Base-by-base conservation (phyloP, 441 rosid genomes). In the Jatropha multifida region DNA sequence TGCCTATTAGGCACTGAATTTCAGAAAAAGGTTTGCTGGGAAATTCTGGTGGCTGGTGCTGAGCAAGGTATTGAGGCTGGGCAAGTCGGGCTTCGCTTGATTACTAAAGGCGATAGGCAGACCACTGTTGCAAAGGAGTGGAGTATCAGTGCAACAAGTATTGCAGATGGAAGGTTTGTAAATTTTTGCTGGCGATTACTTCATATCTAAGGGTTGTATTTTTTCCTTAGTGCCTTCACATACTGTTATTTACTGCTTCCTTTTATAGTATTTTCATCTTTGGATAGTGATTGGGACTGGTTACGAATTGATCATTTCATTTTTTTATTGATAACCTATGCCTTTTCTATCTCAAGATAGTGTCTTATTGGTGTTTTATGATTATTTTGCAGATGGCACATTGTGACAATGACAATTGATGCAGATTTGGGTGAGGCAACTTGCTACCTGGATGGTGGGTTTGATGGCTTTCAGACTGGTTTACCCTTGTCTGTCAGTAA, bases 21-120 rank as follows among this genome's bases (percentile, higher is more conserved):
- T 86, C 94, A 93, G 87, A 97, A 92, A 86, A 91, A 86, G 80
- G 89, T 84, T 68, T 97, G 99, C 88, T 97, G 94, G 99, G 99
- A 97, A 89, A 87, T 97, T 87, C 87, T 97, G 71, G 99, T 97
- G 80, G 99, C 99, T 83, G 99, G 99, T 79, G 90, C 99, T 58
- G 99, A 97, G 84, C 99, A 97, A 92, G 99, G 99, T 81, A 89
- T 97, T 77, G 99, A 97, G 78, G 99, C 99, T 79, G 99, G 99
- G 79, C 99, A 94, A 84, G 99, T 97, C 77, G 98, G 98, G 78
- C 93, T 97, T 79, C 86, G 98, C 74, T 86, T 92, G 87, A 93
- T 97, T 65, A 90, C 97, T 70, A 97, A 92, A 85, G 97, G 99
- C 61, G 99, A 93, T 78, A 86, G 94, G 83, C 98, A 94, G 85